Percentiles rank a stretch among this genome's conserved stretches.
phyloP scores from a whole-genome alignment of 2,329 filamentous ascomycete species.

The Geosmithia morbida region DNA sequence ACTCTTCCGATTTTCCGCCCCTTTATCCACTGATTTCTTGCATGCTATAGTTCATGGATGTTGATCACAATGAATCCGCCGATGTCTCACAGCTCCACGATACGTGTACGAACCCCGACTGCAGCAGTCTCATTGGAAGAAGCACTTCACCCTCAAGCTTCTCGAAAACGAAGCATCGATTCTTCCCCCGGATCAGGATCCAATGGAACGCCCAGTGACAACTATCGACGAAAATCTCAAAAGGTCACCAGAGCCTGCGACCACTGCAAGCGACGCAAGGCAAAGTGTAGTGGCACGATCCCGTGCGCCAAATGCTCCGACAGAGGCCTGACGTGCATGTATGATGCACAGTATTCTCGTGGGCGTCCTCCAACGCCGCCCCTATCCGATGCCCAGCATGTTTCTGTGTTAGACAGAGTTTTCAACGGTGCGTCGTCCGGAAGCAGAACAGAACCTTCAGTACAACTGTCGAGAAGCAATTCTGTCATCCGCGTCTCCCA shows the following conservation, averaged over 20 bases:
- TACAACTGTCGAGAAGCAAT: background rate
- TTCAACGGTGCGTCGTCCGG: background rate
- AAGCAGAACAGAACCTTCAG: background rate
- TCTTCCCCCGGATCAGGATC: background rate
- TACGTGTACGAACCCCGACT: background rate
- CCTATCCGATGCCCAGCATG: slow-evolving; percentile 7
- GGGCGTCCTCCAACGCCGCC: slow-evolving; percentile 19
- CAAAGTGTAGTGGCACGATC: slow-evolving; percentile 13
- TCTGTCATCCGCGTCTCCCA: background rate
- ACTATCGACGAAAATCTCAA: background rate
- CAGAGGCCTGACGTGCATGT: slow-evolving; percentile 12
- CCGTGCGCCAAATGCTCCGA: slow-evolving; percentile 16
- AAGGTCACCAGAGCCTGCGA: slow-evolving; percentile 18
- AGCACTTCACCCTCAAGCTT: background rate
- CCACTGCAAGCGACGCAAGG: slow-evolving; percentile 12
- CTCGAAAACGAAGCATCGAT: background rate
- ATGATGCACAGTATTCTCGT: slow-evolving; percentile 16
- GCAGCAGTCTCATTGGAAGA: background rate
- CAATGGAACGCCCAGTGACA: background rate
- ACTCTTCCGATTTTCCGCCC: background rate
- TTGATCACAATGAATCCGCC: background rate
- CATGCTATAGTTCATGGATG: background rate
- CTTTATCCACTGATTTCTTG: background rate
- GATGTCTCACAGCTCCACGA: background rate
- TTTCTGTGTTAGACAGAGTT: background rate